Evolutionary conservation across 164 flowering plant genomes (phyloP), one percentile per base, ranked within the genome.

Genomic region (Vitis cinerea): DNA sequence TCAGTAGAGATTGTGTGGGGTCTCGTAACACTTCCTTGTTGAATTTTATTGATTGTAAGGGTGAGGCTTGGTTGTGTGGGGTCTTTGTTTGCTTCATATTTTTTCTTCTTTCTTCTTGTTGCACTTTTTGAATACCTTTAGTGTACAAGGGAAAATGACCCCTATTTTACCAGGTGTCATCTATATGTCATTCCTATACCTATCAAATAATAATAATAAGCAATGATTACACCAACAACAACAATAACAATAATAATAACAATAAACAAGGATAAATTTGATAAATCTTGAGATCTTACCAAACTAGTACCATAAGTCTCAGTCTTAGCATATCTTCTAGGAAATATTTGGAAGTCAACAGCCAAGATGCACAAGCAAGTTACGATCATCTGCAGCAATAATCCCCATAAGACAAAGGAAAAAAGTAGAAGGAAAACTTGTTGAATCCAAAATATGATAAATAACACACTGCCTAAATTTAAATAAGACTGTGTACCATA

Each of bases 341-440:
- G 98, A 79, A 82, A 94, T 79, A 92, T 85, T 75, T 78, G 82
- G 84, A 90, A 94, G 78, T 94, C 98, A 73, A 94, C 98, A 82
- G 94, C 95, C 83, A 94, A 80, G 76, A 94, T 92, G 80, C 90
- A 89, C 67, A 92, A 70, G 85, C 92, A 88, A 66, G 98, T 92
- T 27, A 84, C 68, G 69, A 89, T 71, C 95, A 90, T 89, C 97
- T 94, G 88, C 83, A 79, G 58, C 49, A 80, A 71, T 63, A 64
- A 66, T 50, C 75, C 74, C 79, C 37, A 29, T 68, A 56, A 79
- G 62, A 50, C 29, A 59, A 49, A 54, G 27, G 8, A 8, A 9
- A 67, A 23, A 50, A 62, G 64, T 11, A 23, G 3, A 17, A 11
- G 59, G 0, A 15, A 63, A 52, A 6, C 16, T 7, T 17, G 8